phyloP scores from a whole-genome alignment of 495 filamentous ascomycete genomes.

The Glonium stellatum region DNA sequence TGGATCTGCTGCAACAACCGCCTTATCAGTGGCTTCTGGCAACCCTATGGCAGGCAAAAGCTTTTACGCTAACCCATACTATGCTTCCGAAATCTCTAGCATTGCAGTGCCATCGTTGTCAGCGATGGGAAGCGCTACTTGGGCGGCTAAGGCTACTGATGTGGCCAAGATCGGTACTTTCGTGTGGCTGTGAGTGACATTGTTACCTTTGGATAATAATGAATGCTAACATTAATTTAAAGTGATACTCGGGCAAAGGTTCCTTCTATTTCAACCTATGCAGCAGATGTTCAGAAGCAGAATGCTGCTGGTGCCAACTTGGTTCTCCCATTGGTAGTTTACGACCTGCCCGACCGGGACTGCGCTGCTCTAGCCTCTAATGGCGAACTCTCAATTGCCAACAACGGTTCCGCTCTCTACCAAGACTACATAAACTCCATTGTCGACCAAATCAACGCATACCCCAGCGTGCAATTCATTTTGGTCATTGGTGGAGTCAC shows the following conservation, averaged over 20 bases:
- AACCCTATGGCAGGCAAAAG: slow-evolving; percentile 47
- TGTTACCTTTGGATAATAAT: neutral
- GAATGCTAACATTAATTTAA: neutral
- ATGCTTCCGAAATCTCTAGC: slow-evolving; percentile 46
- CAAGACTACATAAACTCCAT: slow-evolving; percentile 25
- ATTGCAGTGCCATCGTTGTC: slow-evolving; percentile 37
- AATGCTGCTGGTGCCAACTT: neutral
- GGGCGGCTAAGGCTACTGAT: slow-evolving; percentile 40
- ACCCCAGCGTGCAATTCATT: no score
- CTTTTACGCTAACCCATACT: slow-evolving; percentile 53
- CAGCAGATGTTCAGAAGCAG: neutral
- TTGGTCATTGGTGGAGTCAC: slow-evolving; percentile 39
- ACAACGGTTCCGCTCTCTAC: slow-evolving; percentile 33
- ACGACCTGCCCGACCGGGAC: slow-evolving; percentile 71
- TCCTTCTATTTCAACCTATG: neutral
- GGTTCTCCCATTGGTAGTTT: slow-evolving; percentile 48
- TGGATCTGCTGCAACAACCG: no score
- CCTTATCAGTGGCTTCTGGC: no score
- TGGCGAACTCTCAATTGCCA: slow-evolving; percentile 60
- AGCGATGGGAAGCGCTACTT: slow-evolving; percentile 23
- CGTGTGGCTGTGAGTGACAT: slow-evolving; percentile 55
- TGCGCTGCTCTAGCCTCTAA: slow-evolving; percentile 72
- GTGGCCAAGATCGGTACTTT: slow-evolving; percentile 63
- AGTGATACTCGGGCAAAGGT: neutral
- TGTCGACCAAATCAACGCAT: slow-evolving; percentile 24